Percentiles rank a stretch among this genome's conserved stretches.
Evolutionary conservation across 352 stramenopile genomes (phyloP).

Genomic region (Paralagenidium karlingii): DNA sequence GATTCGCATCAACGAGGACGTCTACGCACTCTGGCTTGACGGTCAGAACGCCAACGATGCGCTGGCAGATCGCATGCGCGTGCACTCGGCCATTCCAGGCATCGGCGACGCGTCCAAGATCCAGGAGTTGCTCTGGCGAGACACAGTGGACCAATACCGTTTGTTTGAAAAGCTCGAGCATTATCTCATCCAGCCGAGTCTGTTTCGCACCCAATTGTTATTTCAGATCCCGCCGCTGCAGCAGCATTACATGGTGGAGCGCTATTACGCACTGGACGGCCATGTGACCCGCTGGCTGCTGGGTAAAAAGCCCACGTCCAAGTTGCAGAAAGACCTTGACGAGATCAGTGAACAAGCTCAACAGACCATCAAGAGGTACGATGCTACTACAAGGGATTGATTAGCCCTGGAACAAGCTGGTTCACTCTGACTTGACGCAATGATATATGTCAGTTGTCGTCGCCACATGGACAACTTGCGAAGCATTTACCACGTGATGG

Average conservation of each 20-base stretch:
- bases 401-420: too few species aligned
- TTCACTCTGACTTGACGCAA: background rate
- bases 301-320: constrained; percentile 69
- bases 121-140: constrained; percentile 57
- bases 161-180: constrained; percentile 78
- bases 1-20: constrained; percentile 64
- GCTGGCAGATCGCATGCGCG: constrained; percentile 26
- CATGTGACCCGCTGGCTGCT: constrained; percentile 59
- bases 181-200: constrained; percentile 62
- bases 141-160: constrained; percentile 76
- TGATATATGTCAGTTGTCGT: constrained; percentile 25
- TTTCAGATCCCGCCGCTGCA: constrained; percentile 70
- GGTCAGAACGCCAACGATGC: constrained; percentile 47
- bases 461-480: constrained; percentile 70
- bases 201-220: constrained; percentile 67
- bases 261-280: constrained; percentile 66
- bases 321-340: constrained; percentile 76
- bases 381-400: background rate
- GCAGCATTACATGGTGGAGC: constrained; percentile 72
- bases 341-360: constrained; percentile 61
- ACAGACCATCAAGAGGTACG: constrained; percentile 45
- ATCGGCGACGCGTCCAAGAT: constrained; percentile 36
- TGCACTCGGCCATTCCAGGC: constrained; percentile 30
- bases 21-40: constrained; percentile 70
- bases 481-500: constrained; percentile 53